Percentiles rank a stretch among this genome's conserved stretches.
These are phyloP conservation scores for Apiospora rasikravindrae DNA, from an alignment of 2,329 filamentous ascomycete species.

Conservation along the genomic window DNA sequence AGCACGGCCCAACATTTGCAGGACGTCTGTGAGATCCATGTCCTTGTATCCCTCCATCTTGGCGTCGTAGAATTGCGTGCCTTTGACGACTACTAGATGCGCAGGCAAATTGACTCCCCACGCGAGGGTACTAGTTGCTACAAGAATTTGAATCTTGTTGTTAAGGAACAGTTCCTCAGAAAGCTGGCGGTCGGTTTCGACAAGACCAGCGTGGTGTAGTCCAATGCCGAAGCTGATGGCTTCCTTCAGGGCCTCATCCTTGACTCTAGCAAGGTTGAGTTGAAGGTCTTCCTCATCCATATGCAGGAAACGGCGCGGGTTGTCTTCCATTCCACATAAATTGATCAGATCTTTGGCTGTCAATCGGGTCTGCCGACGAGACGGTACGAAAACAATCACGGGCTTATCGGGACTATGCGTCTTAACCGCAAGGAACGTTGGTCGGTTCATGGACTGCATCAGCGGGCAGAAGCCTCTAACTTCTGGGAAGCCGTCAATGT, in stretches of 20 bases:
- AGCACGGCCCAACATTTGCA: constrained; percentile 96
- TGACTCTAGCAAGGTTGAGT: constrained; percentile 84
- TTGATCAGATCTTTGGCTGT: constrained; percentile 98
- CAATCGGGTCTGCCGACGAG: constrained; percentile 88
- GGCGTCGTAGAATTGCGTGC: constrained; percentile 96
- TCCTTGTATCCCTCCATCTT: constrained; percentile 98
- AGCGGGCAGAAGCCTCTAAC: constrained; percentile 93
- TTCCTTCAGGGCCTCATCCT: constrained; percentile 90
- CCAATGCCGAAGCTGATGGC: constrained; percentile 98
- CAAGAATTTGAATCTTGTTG: constrained; percentile 96
- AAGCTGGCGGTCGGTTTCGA: constrained; percentile 90
- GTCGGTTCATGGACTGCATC: constrained; percentile 99
- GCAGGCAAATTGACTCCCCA: constrained; percentile 99
- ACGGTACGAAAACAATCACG: constrained; percentile 97
- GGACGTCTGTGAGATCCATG: constrained; percentile 97
- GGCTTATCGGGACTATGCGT: constrained; percentile 95
- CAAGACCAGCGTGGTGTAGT: constrained; percentile 93
- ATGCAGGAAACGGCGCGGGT: constrained; percentile 87
- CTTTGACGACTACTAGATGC: constrained; percentile 96
- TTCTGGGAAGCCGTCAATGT: constrained; percentile 96
- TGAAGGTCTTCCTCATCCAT: constrained; percentile 96
- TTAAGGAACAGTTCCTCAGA: constrained; percentile 94
- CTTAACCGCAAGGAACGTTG: constrained; percentile 95
- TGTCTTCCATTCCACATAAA: constrained; percentile 97
- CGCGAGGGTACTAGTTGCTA: constrained; percentile 93